Evolutionary conservation across 371 early-diverging fungal species (phyloP).

Genomic region (Mortierella sp.): DNA sequence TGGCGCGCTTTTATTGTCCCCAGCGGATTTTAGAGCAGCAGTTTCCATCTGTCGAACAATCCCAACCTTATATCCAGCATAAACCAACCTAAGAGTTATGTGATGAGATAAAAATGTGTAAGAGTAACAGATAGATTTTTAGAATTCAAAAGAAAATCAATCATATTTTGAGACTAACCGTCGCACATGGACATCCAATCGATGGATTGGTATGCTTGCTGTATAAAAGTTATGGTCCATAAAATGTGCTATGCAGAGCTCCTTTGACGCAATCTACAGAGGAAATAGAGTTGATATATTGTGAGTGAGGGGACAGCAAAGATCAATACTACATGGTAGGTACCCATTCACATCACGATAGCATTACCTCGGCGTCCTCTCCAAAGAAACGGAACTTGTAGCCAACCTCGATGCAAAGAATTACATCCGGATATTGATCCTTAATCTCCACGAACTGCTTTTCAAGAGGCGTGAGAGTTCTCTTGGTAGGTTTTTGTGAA

Average conservation of each 20-base stretch:
- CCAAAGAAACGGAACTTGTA: constrained; percentile 92
- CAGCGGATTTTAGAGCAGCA: constrained; percentile 85
- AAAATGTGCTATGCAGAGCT: constrained; percentile 83
- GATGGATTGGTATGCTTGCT: constrained; percentile 84
- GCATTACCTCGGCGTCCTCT: constrained; percentile 70
- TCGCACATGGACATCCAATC: constrained; percentile 82
- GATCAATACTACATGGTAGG: constrained; percentile 16
- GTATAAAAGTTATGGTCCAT: constrained; percentile 83
- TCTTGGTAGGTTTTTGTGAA: constrained; percentile 37
- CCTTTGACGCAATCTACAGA: constrained; percentile 72
- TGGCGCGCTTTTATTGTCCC: constrained; percentile 79
- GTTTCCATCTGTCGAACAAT: constrained; percentile 90
- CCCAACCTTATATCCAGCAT: constrained; percentile 88
- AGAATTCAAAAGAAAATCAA: constrained; percentile 1
- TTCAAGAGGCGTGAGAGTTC: constrained; percentile 85
- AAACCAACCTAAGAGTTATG: constrained; percentile 69
- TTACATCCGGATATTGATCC: constrained; percentile 72
- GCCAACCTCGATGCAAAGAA: constrained; percentile 90
- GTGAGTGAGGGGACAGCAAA: background rate
- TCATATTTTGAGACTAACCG: constrained; percentile 51
- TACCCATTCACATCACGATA: background rate
- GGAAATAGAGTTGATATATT: background rate
- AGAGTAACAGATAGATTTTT: background rate
- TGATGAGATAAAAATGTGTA: background rate
- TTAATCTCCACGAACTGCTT: constrained; percentile 82